Conservation (phyloP, 108 stramenopile genomes). For the Cylindrotheca fusiformis region DNA sequence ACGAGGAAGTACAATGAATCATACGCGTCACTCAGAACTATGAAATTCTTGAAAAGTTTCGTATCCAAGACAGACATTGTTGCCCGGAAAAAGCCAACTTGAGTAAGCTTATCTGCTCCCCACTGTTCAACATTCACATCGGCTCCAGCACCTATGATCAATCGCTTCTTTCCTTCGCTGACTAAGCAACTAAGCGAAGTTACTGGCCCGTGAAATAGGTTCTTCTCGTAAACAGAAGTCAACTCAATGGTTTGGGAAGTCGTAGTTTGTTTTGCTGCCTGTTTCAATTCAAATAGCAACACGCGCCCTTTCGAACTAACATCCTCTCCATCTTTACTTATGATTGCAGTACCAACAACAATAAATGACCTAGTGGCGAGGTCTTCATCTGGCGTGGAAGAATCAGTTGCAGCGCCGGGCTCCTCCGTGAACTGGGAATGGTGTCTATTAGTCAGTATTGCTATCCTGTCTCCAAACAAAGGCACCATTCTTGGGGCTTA, state of each 20-base stretch:
- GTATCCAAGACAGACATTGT: slow-evolving; percentile 84
- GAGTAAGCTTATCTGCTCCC: slow-evolving; percentile 75
- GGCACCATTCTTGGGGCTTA: slow-evolving; percentile 19
- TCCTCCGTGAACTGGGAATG: slow-evolving; percentile 24
- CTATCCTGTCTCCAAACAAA: neutral
- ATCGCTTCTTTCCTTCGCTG: slow-evolving; percentile 60
- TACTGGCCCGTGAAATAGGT: slow-evolving; percentile 80
- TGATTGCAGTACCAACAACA: slow-evolving; percentile 67
- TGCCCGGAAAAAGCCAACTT: slow-evolving; percentile 89
- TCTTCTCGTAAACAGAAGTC: slow-evolving; percentile 69
- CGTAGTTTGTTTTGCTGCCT: slow-evolving; percentile 16
- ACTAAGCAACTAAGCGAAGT: slow-evolving; percentile 72
- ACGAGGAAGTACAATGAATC: slow-evolving; percentile 87
- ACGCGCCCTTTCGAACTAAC: slow-evolving; percentile 70
- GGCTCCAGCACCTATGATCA: slow-evolving; percentile 82
- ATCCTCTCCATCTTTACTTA: slow-evolving; percentile 83
- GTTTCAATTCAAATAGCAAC: slow-evolving; percentile 61
- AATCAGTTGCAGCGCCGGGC: slow-evolving; percentile 25
- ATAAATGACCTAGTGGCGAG: slow-evolving; percentile 56
- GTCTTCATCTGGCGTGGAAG: slow-evolving; percentile 43
- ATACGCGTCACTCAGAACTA: slow-evolving; percentile 81
- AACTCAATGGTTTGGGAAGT: slow-evolving; percentile 39
- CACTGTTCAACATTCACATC: slow-evolving; percentile 90
- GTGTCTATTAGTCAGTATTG: neutral
- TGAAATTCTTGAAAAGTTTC: slow-evolving; percentile 78